Evolutionary conservation across 2,329 filamentous ascomycete genomes (phyloP), one percentile per base, ranked within the genome.

Genomic region (Aspergillus proliferans): DNA sequence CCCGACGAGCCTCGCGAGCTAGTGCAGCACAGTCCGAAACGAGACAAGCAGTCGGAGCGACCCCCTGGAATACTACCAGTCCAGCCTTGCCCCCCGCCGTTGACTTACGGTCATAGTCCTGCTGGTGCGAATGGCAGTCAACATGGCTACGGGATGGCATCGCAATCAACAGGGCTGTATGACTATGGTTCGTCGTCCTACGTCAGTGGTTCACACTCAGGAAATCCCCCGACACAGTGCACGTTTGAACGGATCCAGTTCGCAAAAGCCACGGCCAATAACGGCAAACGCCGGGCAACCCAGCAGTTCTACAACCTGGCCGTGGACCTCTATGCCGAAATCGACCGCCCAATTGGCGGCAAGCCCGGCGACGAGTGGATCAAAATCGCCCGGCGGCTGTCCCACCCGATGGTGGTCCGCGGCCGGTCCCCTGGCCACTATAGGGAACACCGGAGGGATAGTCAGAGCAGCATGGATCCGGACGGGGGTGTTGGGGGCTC

Each of bases 261-360:
- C 78, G 94, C 95, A 67, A 88, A 88, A 56, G 90, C 91, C 1
- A 95, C 90, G 0, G 88, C 89, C 21, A 96, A 95, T 72, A 96
- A 96, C 58, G 90, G 90, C 43, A 95, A 95, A 68, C 80, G 91
- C 57, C 79, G 91, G 49, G 90, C 90, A 1, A 88, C 90, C 15
- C 90, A 96, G 64, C 91, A 95, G 60, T 95, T 90, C 67, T 95
- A 94, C 62, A 88, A 93, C 60, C 77, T 96, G n/a, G 81, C 94
- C 42, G 85, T 95, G 3, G 89, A 95, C 64, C 80, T 94, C 1
- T 88, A 83, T 68, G 88, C 81, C 6, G 84, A 91, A 55, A 72
- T 88, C 6, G 77, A 81, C 2, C 64, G 60, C 33, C 53, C 59
- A 6, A 48, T 58, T 10, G 58, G 63, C 69, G 57, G 69, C 49